Base-by-base conservation (phyloP, 345 rosid genomes). In the Mercurialis annua region DNA sequence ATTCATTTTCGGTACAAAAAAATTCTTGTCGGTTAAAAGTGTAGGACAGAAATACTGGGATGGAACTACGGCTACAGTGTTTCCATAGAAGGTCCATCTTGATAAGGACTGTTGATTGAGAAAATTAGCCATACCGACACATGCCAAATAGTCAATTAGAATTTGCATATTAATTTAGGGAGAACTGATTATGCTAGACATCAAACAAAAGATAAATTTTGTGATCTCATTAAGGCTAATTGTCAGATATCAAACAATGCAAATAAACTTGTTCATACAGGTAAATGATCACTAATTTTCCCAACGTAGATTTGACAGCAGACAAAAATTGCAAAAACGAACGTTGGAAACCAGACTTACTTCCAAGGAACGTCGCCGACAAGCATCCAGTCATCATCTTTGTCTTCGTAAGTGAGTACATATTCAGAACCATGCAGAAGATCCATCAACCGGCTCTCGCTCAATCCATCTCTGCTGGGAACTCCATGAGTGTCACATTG, bases 401-500 rank as follows among this genome's bases (percentile, higher is more conserved):
- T 71, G 59, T 71, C 70, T 57, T 71, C 75, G 29, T 71, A 71
- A 18, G 69, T 64, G 50, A 71, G 69, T 2, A 63, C 75, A 62
- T 71, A 71, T 34, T 71, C 69, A 33, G 75, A 71, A 64, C 94
- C 87, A 72, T 85, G 87, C 70, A 83, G 77, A 52, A 85, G 87
- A 82, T 82, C 86, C 17, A 78, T 80, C 61, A 82, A 75, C 48
- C 83, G 75, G 64, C 75, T 81, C 75, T 81, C 87, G 69, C 78
- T 79, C 68, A 82, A 51, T 48, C 84, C 84, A 71, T 82, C 90
- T 72, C 72, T 65, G 31, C 82, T 67, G 52, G 81, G 68, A 48
- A 80, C 73, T 68, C 81, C 86, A 64, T 84, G 85, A 57, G 90
- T 78, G 40, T 85, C 77, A 71, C 81, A 82, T 63, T 81, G 87